A percentile compares a stretch with the other conserved stretches of the same genome.
Conservation (phyloP, 768 basidiomycete genomes). For the Kwoniella newhampshirensis region DNA sequence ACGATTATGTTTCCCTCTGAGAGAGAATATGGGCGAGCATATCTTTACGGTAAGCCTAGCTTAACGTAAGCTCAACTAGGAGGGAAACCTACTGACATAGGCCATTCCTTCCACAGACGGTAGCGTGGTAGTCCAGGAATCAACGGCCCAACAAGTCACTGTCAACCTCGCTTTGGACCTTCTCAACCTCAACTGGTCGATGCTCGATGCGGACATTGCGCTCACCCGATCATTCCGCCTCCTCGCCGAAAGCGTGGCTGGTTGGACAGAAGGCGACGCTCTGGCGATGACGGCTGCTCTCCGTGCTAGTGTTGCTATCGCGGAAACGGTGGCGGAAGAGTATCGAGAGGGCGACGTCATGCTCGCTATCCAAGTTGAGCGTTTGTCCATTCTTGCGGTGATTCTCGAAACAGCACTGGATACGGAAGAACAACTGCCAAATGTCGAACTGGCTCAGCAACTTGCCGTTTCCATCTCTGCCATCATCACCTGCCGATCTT, state of each 20-base stretch:
- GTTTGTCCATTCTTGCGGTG: constrained; percentile 70
- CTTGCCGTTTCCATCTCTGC: constrained; percentile 64
- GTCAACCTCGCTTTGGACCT: constrained; percentile 64
- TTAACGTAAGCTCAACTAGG: no score
- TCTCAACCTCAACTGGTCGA: constrained; percentile 83
- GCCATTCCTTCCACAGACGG: constrained; percentile 28
- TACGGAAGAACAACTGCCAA: constrained; percentile 50
- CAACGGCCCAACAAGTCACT: constrained; percentile 53
- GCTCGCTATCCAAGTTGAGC: constrained; percentile 72
- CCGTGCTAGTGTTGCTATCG: constrained; percentile 64
- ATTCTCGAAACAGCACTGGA: constrained; percentile 81
- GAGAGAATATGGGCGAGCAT: constrained; percentile 77
- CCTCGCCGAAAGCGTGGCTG: constrained; percentile 65
- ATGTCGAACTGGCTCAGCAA: constrained; percentile 63
- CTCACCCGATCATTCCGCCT: constrained; percentile 76
- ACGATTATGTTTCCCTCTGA: constrained; percentile 64
- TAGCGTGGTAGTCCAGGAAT: constrained; percentile 7
- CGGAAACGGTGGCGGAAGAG: constrained; percentile 68
- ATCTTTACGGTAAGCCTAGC: constrained; percentile 68
- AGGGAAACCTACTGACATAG: constrained; percentile 40
- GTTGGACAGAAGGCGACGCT: constrained; percentile 66
- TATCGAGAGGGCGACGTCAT: constrained; percentile 77
- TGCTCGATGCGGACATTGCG: constrained; percentile 73
- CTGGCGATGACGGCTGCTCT: constrained; percentile 62
- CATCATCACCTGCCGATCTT: constrained; percentile 71